phyloP scores from a whole-genome alignment of 169 alveolate genomes.

The Eimeria maxima region DNA sequence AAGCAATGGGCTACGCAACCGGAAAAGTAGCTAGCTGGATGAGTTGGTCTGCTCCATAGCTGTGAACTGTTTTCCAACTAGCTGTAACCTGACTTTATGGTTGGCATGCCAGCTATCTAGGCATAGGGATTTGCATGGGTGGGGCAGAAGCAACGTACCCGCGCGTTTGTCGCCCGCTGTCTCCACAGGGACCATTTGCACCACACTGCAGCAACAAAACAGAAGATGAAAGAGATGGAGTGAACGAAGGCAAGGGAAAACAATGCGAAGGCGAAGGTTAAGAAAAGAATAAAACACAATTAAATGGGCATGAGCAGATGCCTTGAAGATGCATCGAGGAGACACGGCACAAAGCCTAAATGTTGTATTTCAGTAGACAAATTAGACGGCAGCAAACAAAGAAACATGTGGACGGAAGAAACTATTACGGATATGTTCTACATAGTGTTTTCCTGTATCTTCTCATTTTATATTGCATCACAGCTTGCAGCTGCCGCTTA shows the following conservation, averaged over 20 bases:
- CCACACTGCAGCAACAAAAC: constrained; percentile 8
- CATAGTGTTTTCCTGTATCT: too few species aligned
- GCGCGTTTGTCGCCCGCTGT: constrained; percentile 4
- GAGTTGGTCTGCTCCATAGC: neutral
- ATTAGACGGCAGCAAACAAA: too few species aligned
- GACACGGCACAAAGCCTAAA: too few species aligned
- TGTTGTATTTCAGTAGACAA: too few species aligned
- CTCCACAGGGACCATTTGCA: constrained; percentile 38
- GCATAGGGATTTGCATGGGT: neutral
- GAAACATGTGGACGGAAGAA: too few species aligned
- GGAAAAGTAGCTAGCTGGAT: neutral
- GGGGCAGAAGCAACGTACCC: neutral
- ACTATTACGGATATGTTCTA: too few species aligned
- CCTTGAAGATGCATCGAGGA: too few species aligned
- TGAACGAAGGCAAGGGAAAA: neutral
- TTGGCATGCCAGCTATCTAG: neutral
- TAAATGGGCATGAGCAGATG: too few species aligned
- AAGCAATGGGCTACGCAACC: neutral
- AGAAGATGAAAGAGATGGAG: neutral
- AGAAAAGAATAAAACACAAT: neutral
- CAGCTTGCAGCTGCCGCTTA: too few species aligned
- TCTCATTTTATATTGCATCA: too few species aligned
- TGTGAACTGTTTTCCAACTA: neutral
- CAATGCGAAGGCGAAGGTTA: too few species aligned
- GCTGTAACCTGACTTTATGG: neutral